Evolutionary conservation across 78 protist genomes (phyloP).

Genomic region (Cavenderia fasciculata): DNA sequence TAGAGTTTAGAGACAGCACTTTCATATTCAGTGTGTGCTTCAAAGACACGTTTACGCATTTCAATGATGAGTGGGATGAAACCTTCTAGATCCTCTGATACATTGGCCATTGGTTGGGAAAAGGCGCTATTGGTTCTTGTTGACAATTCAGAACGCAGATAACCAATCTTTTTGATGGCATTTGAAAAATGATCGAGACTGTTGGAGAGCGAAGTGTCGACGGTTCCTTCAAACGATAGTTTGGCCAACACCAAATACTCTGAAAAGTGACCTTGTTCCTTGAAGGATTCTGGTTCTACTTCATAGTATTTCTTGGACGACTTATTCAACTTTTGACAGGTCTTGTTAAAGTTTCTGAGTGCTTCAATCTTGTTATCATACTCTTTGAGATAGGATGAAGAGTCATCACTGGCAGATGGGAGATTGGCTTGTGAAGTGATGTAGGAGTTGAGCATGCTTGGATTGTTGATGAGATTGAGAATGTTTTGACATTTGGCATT

Average conservation of each 20-base stretch:
- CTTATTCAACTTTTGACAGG: constrained; percentile 35
- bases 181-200: constrained; percentile 38
- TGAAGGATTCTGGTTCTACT: constrained; percentile 50
- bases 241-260: constrained; percentile 11
- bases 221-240: constrained; percentile 7
- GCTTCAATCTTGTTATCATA: constrained; percentile 47
- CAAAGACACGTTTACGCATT: constrained; percentile 57
- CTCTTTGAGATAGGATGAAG: constrained; percentile 40
- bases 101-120: constrained; percentile 17
- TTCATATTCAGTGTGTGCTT: constrained; percentile 48
- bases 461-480: background rate
- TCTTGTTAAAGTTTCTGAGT: constrained; percentile 43
- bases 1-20: constrained; percentile 25
- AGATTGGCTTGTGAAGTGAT: background rate
- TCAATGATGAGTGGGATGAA: constrained; percentile 51
- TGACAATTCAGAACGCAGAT: constrained; percentile 24
- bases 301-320: constrained; percentile 65
- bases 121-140: constrained; percentile 30
- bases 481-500: constrained; percentile 15
- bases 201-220: constrained; percentile 1
- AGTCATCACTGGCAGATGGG: constrained; percentile 13
- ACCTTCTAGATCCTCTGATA: constrained; percentile 30
- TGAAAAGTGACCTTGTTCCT: constrained; percentile 63
- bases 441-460: background rate
- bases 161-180: constrained; percentile 41